phyloP scores from a whole-genome alignment of 805 yeast genomes.

The Yamadazyma paraphyllophila region DNA sequence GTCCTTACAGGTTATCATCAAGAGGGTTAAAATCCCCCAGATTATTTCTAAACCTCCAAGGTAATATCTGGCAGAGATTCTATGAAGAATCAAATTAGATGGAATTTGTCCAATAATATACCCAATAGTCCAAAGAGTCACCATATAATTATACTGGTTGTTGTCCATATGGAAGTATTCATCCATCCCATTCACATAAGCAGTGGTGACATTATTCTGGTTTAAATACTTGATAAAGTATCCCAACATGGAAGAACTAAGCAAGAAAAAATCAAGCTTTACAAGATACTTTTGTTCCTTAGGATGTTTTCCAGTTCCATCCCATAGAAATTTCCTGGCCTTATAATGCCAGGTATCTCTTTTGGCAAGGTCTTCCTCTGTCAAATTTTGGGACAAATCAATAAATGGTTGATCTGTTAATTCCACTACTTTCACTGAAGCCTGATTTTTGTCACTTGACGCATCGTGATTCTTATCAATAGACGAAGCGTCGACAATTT shows the following conservation, averaged over 20 bases:
- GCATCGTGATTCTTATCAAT: neutral
- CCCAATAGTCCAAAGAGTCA: slow-evolving; percentile 49
- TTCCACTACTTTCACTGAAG: neutral
- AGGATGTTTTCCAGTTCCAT: slow-evolving; percentile 37
- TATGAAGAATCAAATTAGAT: slow-evolving; percentile 36
- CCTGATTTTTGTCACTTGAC: neutral
- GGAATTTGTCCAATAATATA: slow-evolving; percentile 54
- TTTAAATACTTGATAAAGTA: slow-evolving; percentile 46
- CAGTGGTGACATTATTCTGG: slow-evolving; percentile 42
- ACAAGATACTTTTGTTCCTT: slow-evolving; percentile 31
- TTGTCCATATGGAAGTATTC: slow-evolving; percentile 40
- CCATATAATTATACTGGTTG: slow-evolving; percentile 45
- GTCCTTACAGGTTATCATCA: slow-evolving; percentile 25
- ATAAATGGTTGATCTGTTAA: slow-evolving; percentile 1
- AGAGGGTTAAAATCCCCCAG: slow-evolving; percentile 29
- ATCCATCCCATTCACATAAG: slow-evolving; percentile 48
- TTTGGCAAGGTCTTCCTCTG: slow-evolving; percentile 1
- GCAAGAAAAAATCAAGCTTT: slow-evolving; percentile 44
- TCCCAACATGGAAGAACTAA: slow-evolving; percentile 55
- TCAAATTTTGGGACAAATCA: slow-evolving; percentile 1
- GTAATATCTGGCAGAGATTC: slow-evolving; percentile 35
- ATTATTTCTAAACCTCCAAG: slow-evolving; percentile 33
- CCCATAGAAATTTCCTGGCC: slow-evolving; percentile 31
- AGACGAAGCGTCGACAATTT: neutral
- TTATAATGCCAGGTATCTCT: neutral